Evolutionary conservation across 495 filamentous ascomycete genomes (phyloP), one percentile per base, ranked within the genome.

Genomic region (Elasticomyces elasticus): DNA sequence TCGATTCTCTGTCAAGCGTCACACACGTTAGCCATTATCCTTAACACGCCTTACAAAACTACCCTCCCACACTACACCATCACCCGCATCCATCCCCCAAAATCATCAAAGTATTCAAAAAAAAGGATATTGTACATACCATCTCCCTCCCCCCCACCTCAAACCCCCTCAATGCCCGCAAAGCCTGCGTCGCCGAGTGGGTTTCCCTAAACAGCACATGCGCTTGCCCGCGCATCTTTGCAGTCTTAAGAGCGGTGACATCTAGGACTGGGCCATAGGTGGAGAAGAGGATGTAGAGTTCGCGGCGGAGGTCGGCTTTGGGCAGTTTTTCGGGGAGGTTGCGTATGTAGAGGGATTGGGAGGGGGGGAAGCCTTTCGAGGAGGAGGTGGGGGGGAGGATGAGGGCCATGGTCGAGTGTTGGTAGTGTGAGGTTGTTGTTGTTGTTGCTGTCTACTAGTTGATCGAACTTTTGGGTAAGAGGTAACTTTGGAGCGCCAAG

Each of bases 191-290:
- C 42, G 87, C 89, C 2, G 83, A 78, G 53, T 91, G 83, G 12
- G 90, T 72, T 65, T 99, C 92, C 54, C 85, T 80, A 67, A 87
- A 96, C 2, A 90, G 86, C 43, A 99, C 74, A 64, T 96, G 90
- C 48, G 92, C 94, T 67, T 97, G 92, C 1, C 92, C 92, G 31
- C 94, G 85, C 85, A 95, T 90, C 70, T 89, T 89, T 62, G 73
- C 73, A 0, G 86, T 92, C 69, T 87, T 89, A 62, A 95, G 74
- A 28, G 87, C 85, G 28, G 94, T 85, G n/a, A 99, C 82, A 64
- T 97, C 92, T 45, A 99, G 79, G 13, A 99, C 86, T 9, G 87
- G 81, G 20, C 94, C 94, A 66, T 96, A 91, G 26, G 89, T 95
- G 11, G 86, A 84, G 64, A 97, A 99, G 15, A 97, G 80, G 61